Evolutionary conservation across 306 rosid species (phyloP), one percentile per base, ranked within the genome.

Genomic region (Vachellia collinsii): DNA sequence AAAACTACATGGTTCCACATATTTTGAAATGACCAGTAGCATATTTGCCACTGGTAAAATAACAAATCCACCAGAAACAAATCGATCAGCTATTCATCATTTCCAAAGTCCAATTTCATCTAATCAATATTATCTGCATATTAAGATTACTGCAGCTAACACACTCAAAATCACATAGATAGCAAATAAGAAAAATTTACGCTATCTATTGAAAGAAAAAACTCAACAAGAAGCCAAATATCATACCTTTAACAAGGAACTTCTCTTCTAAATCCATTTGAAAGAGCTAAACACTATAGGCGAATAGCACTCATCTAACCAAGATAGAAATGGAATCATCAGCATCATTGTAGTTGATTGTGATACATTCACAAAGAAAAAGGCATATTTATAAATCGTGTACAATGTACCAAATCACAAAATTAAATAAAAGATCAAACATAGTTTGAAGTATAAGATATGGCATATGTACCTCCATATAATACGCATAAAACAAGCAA

Each of bases 191-290:
- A 43, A 69, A 61, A 41, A 68, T 58, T 58, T 5, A 20, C 13
- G 38, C 47, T n/a, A 54, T 11, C 19, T 25, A 61, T 4, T 23
- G 37, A 61, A 61, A 25, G 67, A 61, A 12, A 68, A 70, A 44
- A 58, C 42, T 53, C 77, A 29, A 59, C 39, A 65, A 79, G 70
- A 63, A 75, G 53, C 79, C 51, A 80, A 76, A 74, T 61, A 66
- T 72, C 75, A 77, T 84, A 93, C 99, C 95, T 91, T 88, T 91
- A 44, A 86, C 80, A 50, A 79, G 83, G 71, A 90, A 84, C 62
- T 90, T 94, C 75, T 91, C 98, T 79, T 94, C 97, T 59, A 85
- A 72, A 81, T 88, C 92, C 97, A 94, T 91, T 78, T 65, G 78
- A 61, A 85, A 71, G 13, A 73, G 87, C 86, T 73, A 47, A 23